Conservation (phyloP, 1,284 basidiomycete species). For the Clitocybe nebularis region DNA sequence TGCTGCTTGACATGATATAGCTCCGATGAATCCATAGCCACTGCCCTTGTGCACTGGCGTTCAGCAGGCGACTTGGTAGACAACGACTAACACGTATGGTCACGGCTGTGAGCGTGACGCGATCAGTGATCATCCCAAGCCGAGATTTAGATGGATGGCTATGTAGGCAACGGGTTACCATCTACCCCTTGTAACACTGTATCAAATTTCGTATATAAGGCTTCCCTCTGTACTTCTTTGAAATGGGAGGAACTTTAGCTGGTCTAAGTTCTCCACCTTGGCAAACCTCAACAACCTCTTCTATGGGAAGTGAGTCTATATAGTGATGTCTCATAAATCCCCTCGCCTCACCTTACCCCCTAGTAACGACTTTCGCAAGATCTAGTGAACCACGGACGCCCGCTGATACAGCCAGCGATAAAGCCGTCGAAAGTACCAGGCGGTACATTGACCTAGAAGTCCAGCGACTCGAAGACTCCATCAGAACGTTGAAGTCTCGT, state of each 20-base stretch:
- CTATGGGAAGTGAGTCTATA: slow-evolving; percentile 15
- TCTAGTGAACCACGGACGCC: slow-evolving; percentile 8
- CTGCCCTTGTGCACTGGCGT: too few relatives aligned
- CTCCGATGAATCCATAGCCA: slow-evolving; percentile 72
- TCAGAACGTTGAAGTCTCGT: slow-evolving; percentile 25
- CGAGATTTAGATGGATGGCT: too few relatives aligned
- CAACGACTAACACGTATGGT: too few relatives aligned
- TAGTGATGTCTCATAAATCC: background rate
- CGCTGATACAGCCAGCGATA: slow-evolving; percentile 4
- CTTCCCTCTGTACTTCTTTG: background rate
- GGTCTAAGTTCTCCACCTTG: slow-evolving; percentile 19
- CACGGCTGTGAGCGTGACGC: too few relatives aligned
- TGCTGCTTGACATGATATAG: slow-evolving; percentile 84
- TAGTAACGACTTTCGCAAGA: slow-evolving; percentile 16
- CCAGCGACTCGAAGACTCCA: slow-evolving; percentile 22
- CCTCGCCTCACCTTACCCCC: background rate
- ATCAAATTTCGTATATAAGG: slow-evolving; percentile 7
- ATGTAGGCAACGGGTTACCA: slow-evolving; percentile 11
- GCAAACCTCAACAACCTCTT: slow-evolving; percentile 2
- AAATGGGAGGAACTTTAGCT: slow-evolving; percentile 17
- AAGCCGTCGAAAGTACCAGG: slow-evolving; percentile 14
- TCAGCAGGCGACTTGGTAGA: too few relatives aligned
- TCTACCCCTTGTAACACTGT: slow-evolving; percentile 9
- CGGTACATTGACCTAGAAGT: slow-evolving; percentile 31
- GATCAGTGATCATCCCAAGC: too few relatives aligned